These are phyloP conservation scores for Ustilago loliicola DNA, from an alignment of 1,284 basidiomycete species.

Conservation along the genomic window DNA sequence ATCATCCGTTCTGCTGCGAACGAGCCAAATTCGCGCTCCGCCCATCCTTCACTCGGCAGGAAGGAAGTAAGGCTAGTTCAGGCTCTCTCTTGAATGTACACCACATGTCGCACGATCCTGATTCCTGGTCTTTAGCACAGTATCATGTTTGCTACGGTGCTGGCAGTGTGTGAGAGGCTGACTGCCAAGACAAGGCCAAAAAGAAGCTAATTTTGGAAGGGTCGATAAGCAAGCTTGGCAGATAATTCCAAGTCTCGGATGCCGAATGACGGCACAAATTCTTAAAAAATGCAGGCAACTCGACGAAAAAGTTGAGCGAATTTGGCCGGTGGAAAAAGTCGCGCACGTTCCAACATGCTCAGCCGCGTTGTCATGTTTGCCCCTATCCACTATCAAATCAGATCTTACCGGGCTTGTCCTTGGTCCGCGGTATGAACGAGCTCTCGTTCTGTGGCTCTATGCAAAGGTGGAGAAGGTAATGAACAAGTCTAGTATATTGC, in stretches of 20 bases:
- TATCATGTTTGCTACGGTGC: not conserved
- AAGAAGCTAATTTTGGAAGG: not conserved
- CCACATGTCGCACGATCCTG: not conserved
- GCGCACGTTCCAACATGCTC: conserved; percentile 14
- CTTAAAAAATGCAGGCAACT: not conserved
- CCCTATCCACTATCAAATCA: not conserved
- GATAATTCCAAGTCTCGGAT: not conserved
- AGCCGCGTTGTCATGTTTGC: not conserved
- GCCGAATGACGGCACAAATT: conserved; percentile 14
- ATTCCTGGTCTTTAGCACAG: too few relatives aligned
- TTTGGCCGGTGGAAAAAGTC: not conserved
- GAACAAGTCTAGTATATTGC: too few relatives aligned
- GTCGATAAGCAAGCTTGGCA: conserved; percentile 24
- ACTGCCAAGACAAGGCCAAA: conserved; percentile 22
- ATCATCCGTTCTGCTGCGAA: too few relatives aligned
- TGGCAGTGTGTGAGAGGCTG: not conserved
- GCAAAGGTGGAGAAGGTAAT: too few relatives aligned
- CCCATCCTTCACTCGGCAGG: not conserved
- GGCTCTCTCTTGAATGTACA: not conserved
- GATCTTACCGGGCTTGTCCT: too few relatives aligned
- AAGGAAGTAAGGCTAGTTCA: not conserved
- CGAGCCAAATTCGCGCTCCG: conserved; percentile 11
- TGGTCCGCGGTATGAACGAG: too few relatives aligned
- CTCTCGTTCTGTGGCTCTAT: too few relatives aligned
- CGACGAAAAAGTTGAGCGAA: conserved; percentile 10